Evolutionary conservation across 1,284 basidiomycete genomes (phyloP).

Genomic region (Sanguinoderma infundibulare): DNA sequence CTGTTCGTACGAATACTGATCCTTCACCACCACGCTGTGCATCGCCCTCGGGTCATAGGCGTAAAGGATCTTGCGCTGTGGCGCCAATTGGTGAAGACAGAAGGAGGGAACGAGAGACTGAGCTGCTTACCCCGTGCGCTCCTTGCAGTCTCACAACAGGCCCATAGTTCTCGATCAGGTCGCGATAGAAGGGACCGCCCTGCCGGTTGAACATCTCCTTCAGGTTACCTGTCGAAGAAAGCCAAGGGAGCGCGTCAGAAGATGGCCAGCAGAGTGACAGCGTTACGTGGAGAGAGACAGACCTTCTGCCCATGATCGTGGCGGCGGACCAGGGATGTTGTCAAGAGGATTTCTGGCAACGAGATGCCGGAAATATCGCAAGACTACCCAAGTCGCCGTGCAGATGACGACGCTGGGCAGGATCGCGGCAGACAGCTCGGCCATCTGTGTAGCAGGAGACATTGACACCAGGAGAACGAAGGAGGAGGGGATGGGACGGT

Average conservation of each 20-base stretch:
- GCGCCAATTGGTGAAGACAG: neutral
- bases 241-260: neutral
- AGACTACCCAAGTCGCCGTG: constrained; percentile 20
- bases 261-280: neutral
- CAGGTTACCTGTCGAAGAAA: constrained; percentile 20
- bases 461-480: constrained; percentile 16
- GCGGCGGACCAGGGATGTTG: constrained; percentile 28
- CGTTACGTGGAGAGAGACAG: neutral
- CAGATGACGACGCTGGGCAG: constrained; percentile 23
- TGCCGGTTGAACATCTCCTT: constrained; percentile 23
- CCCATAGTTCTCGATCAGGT: constrained; percentile 26
- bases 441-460: constrained; percentile 8
- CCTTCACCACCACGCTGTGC: constrained; percentile 38
- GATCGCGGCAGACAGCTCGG: constrained; percentile 17
- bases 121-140: constrained; percentile 22
- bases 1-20: constrained; percentile 37
- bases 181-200: constrained; percentile 21
- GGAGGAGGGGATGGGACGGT: constrained; percentile 14
- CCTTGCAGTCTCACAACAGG: constrained; percentile 24
- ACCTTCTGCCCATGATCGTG: constrained; percentile 25
- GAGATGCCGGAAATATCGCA: constrained; percentile 16
- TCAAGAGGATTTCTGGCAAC: constrained; percentile 23
- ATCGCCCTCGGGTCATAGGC: constrained; percentile 35
- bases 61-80: constrained; percentile 30
- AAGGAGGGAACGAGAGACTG: neutral